These are phyloP conservation scores for Flaveria brownii DNA, from an alignment of 129 eudicot genomes.

Conservation along the genomic window DNA sequence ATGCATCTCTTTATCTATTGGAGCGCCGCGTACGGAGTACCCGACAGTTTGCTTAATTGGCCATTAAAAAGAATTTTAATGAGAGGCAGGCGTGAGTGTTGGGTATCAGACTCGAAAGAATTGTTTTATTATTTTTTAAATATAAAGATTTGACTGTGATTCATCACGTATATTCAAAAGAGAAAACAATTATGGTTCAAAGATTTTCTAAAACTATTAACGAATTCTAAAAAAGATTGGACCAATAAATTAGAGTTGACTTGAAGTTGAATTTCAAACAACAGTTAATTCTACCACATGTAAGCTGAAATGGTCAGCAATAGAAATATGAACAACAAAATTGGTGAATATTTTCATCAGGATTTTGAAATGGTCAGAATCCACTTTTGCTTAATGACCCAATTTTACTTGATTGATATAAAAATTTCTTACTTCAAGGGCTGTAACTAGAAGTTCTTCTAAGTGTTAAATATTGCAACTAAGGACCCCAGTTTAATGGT, in stretches of 20 bases:
- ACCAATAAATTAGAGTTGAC: not conserved
- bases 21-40: no score
- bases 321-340: not conserved
- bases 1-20: no score
- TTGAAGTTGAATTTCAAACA: not conserved
- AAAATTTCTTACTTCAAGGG: not conserved
- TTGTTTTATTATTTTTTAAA: no score
- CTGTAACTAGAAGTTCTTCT: constrained; percentile 1
- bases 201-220: not conserved
- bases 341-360: not conserved
- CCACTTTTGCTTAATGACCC: constrained; percentile 5
- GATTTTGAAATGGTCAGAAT: not conserved
- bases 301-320: not conserved
- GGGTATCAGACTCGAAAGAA: no score
- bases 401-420: constrained; percentile 4
- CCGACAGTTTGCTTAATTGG: no score
- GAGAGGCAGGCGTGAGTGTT: no score
- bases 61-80: no score
- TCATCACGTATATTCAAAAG: not conserved
- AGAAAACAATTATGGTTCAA: not conserved
- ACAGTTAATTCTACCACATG: not conserved
- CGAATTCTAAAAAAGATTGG: not conserved
- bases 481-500: not conserved
- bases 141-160: not conserved
- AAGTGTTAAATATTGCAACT: not conserved